Conservation (phyloP, 2,329 filamentous ascomycete genomes). For the Myriosclerotinia curreyana region DNA sequence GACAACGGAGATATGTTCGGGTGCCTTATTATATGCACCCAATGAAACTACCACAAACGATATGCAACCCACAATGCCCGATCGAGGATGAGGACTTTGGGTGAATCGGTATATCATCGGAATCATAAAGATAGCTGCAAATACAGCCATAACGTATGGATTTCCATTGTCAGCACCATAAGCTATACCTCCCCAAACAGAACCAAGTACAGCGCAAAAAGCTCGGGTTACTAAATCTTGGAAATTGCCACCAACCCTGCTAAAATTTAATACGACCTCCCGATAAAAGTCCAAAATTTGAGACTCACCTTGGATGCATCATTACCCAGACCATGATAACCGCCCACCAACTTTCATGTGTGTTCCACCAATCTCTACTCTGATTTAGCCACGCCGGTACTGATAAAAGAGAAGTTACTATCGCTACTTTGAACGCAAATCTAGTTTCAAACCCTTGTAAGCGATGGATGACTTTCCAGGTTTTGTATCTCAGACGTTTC, state of each 20-base stretch:
- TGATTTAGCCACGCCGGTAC: slow-evolving; percentile 52
- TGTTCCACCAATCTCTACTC: slow-evolving; percentile 52
- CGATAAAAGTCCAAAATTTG: not conserved
- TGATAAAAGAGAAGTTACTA: slow-evolving; percentile 51
- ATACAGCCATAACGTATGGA: slow-evolving; percentile 53
- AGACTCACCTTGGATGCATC: slow-evolving; percentile 47
- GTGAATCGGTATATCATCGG: slow-evolving; percentile 58
- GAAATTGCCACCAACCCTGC: slow-evolving; percentile 54
- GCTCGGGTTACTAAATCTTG: slow-evolving; percentile 55
- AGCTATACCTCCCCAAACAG: slow-evolving; percentile 53
- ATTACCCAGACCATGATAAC: slow-evolving; percentile 43
- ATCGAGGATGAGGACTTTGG: slow-evolving; percentile 54
- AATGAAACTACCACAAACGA: slow-evolving; percentile 55
- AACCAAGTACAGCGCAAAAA: slow-evolving; percentile 50
- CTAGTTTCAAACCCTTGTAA: slow-evolving; percentile 57
- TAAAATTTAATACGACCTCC: not conserved
- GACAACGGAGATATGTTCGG: slow-evolving; percentile 40
- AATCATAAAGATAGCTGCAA: slow-evolving; percentile 56
- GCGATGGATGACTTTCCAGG: slow-evolving; percentile 51
- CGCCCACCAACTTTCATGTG: slow-evolving; percentile 56
- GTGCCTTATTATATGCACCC: slow-evolving; percentile 37
- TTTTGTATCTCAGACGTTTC: slow-evolving; percentile 45
- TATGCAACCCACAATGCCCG: slow-evolving; percentile 56
- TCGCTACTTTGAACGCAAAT: slow-evolving; percentile 55
- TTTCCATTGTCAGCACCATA: slow-evolving; percentile 52